These are phyloP conservation scores for Pyronema omphalodes DNA, from an alignment of 495 filamentous ascomycete species.

Conservation along the genomic window DNA sequence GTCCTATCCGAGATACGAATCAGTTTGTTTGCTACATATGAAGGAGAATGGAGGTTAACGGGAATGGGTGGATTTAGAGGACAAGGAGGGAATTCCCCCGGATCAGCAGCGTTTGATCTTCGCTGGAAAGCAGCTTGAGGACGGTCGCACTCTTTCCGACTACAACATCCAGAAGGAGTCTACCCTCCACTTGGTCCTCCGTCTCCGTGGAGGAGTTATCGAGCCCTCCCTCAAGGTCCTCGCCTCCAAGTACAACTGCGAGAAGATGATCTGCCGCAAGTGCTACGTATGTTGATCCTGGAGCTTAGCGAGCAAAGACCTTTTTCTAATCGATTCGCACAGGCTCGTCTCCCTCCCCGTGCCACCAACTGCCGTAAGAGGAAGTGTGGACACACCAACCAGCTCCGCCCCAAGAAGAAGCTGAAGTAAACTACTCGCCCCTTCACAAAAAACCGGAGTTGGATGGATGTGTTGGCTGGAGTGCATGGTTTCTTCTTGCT, in stretches of 20 bases:
- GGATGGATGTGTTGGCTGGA: slow-evolving; percentile 8
- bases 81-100: slow-evolving; percentile 98
- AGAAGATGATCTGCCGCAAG: slow-evolving; percentile 99
- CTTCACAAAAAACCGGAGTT: slow-evolving; percentile 13
- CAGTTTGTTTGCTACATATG: background rate
- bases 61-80: slow-evolving; percentile 49
- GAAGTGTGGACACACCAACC: slow-evolving; percentile 99
- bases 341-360: slow-evolving; percentile 92
- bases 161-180: slow-evolving; percentile 99
- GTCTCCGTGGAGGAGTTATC: slow-evolving; percentile 98
- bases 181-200: slow-evolving; percentile 95
- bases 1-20: slow-evolving; percentile 7
- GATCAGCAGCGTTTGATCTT: slow-evolving; percentile 99
- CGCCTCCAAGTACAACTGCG: slow-evolving; percentile 98
- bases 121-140: slow-evolving; percentile 98
- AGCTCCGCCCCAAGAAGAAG: slow-evolving; percentile 99
- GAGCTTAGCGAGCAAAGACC: background rate
- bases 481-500: slow-evolving; percentile 16
- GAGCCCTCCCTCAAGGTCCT: slow-evolving; percentile 97
- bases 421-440: slow-evolving; percentile 63
- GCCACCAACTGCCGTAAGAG: slow-evolving; percentile 99
- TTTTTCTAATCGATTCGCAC: slow-evolving; percentile 10
- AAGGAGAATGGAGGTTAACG: slow-evolving; percentile 23
- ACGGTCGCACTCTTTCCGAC: slow-evolving; percentile 92
- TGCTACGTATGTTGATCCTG: slow-evolving; percentile 59